Conservation (phyloP, 208 protist species). For the Leishmania guyanensis region DNA sequence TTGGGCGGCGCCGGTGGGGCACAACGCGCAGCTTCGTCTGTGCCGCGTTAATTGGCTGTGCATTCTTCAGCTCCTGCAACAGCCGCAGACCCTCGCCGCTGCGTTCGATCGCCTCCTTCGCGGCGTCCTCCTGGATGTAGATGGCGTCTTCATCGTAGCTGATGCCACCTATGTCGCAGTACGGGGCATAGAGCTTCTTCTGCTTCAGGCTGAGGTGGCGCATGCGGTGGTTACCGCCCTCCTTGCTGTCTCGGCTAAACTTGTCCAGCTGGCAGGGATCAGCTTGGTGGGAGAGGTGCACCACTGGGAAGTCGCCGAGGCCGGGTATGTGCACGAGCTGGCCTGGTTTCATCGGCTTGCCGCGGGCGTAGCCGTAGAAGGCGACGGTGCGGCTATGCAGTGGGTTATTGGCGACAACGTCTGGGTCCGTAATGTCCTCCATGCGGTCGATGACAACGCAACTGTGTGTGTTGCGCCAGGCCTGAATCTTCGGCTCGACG, state of each 20-base stretch:
- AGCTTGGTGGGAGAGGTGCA: slow-evolving; percentile 81
- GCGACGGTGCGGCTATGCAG: slow-evolving; percentile 86
- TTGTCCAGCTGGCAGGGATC: slow-evolving; percentile 96
- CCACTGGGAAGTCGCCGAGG: slow-evolving; percentile 96
- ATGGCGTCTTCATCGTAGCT: slow-evolving; percentile 98
- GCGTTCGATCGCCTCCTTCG: slow-evolving; percentile 78
- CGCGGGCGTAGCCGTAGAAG: slow-evolving; percentile 98
- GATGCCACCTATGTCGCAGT: slow-evolving; percentile 98
- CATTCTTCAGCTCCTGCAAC: slow-evolving; percentile 78
- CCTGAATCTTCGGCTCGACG: slow-evolving; percentile 96
- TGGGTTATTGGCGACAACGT: slow-evolving; percentile 68
- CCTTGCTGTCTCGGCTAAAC: slow-evolving; percentile 24
- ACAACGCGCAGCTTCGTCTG: slow-evolving; percentile 50
- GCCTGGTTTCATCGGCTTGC: slow-evolving; percentile 94
- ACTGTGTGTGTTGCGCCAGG: slow-evolving; percentile 97
- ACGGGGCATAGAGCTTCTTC: slow-evolving; percentile 97
- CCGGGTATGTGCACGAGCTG: slow-evolving; percentile 97
- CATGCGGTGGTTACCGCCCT: slow-evolving; percentile 76
- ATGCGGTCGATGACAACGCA: slow-evolving; percentile 96
- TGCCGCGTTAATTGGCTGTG: slow-evolving; percentile 72
- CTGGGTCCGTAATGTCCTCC: slow-evolving; percentile 98
- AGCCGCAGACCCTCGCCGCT: slow-evolving; percentile 83
- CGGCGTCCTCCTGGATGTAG: slow-evolving; percentile 94
- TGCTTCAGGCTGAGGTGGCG: slow-evolving; percentile 94
- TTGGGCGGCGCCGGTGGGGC: slow-evolving; percentile 55